Percentiles rank a stretch among this genome's conserved stretches.
Conservation (phyloP, 139 green algal species). For the Trebouxia sp. region DNA sequence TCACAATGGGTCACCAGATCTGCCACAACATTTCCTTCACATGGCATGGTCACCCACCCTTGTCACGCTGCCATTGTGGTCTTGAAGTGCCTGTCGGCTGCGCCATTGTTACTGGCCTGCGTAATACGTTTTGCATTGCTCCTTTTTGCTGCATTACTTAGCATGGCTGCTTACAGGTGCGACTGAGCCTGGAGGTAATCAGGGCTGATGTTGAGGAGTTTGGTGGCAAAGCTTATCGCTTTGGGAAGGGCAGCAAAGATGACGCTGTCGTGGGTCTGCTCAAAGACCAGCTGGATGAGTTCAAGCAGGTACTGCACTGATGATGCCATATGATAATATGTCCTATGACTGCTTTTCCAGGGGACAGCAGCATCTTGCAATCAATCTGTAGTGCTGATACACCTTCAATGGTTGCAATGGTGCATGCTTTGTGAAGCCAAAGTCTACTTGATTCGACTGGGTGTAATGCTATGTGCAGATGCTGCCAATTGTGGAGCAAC, state of each 20-base stretch:
- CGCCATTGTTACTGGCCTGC: too few relatives aligned
- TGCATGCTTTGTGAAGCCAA: neutral
- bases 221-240: conserved; percentile 64
- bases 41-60: too few relatives aligned
- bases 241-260: conserved; percentile 72
- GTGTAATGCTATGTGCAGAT: conserved; percentile 29
- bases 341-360: too few relatives aligned
- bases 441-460: neutral
- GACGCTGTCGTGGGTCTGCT: conserved; percentile 63
- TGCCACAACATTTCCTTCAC: too few relatives aligned
- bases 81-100: too few relatives aligned
- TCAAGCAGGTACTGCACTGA: conserved; percentile 63
- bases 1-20: too few relatives aligned
- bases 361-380: neutral
- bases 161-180: conserved; percentile 22
- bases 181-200: conserved; percentile 65
- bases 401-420: too few relatives aligned
- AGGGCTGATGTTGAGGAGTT: conserved; percentile 66
- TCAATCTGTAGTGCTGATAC: neutral
- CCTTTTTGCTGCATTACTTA: too few relatives aligned
- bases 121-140: too few relatives aligned
- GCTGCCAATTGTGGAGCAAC: conserved; percentile 60
- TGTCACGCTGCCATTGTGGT: too few relatives aligned
- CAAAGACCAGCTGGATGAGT: conserved; percentile 75
- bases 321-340: too few relatives aligned